These are phyloP conservation scores for Lenwebbia sp. DNA, from an alignment of 345 rosid species.

Conservation along the genomic window DNA sequence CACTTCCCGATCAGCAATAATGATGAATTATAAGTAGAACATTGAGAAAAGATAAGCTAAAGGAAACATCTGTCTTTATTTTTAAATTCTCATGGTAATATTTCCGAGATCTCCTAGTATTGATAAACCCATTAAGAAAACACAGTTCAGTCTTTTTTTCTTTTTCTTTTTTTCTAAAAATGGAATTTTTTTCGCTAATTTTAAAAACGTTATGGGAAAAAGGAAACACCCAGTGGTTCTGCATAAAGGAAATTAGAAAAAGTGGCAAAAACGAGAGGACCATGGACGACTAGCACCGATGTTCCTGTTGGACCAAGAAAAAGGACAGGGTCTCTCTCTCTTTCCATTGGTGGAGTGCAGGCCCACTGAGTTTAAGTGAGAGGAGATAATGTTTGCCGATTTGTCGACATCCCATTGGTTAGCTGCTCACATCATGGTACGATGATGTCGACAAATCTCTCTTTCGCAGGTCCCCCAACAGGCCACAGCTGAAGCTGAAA, in stretches of 20 bases:
- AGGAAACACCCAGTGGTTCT: neutral
- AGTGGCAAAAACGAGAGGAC: neutral
- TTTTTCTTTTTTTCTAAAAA: too few relatives aligned
- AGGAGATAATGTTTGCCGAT: neutral
- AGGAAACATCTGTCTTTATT: neutral
- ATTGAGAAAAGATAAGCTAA: neutral
- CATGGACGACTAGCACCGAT: neutral
- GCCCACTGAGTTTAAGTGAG: neutral
- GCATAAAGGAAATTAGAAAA: neutral
- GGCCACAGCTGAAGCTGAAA: neutral
- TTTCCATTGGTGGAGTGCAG: neutral
- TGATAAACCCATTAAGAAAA: neutral
- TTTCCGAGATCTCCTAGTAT: neutral
- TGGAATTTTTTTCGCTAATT: neutral
- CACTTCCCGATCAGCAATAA: neutral
- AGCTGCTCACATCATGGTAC: neutral
- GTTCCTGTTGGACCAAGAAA: too few relatives aligned
- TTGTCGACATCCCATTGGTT: neutral
- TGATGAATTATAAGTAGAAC: neutral
- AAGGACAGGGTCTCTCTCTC: neutral
- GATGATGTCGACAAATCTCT: neutral
- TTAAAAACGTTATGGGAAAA: neutral
- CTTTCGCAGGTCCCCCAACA: neutral
- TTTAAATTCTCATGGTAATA: neutral
- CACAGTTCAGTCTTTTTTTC: neutral